Evolutionary conservation across 1,284 basidiomycete genomes (phyloP).

Genomic region (Meripilus lineatus): DNA sequence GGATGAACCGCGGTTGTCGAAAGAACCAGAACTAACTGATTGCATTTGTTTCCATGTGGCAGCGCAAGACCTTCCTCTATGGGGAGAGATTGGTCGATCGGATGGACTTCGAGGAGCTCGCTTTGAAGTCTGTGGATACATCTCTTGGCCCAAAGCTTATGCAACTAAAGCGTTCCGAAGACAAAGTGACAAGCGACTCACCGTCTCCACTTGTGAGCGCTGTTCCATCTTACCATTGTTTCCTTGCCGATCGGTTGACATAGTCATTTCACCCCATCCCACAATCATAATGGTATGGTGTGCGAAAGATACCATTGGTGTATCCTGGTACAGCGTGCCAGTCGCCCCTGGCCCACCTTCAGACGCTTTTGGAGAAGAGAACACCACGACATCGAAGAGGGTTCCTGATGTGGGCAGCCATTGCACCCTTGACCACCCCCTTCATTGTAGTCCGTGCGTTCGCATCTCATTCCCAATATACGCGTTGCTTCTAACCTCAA

Average conservation of each 20-base stretch:
- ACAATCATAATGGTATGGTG: not conserved
- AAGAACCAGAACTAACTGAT: not conserved
- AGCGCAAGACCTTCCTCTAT: conserved; percentile 55
- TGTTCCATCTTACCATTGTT: not conserved
- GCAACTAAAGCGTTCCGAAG: conserved; percentile 15
- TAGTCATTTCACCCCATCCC: conserved; percentile 6
- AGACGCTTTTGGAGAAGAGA: conserved; percentile 44
- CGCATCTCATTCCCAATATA: not conserved
- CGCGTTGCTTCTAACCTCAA: conserved; percentile 1
- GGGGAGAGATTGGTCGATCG: conserved; percentile 66
- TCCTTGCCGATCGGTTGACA: conserved; percentile 18
- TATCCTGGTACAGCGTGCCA: conserved; percentile 56
- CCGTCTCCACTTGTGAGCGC: conserved; percentile 17
- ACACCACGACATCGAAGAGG: conserved; percentile 61
- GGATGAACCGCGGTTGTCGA: not conserved
- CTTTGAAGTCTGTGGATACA: conserved; percentile 64
- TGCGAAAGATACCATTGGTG: conserved; percentile 62
- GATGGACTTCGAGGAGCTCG: conserved; percentile 73
- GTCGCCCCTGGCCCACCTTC: conserved; percentile 50
- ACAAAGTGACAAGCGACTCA: conserved; percentile 10
- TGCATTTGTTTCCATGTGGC: conserved; percentile 4
- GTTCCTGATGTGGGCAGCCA: conserved; percentile 57
- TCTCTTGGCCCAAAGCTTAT: conserved; percentile 49
- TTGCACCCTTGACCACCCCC: conserved; percentile 67
- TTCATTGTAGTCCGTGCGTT: conserved; percentile 69